Percentiles rank a stretch among this genome's conserved stretches.
Conservation (phyloP, 805 yeast species). For the Monosporozyma aquatica region DNA sequence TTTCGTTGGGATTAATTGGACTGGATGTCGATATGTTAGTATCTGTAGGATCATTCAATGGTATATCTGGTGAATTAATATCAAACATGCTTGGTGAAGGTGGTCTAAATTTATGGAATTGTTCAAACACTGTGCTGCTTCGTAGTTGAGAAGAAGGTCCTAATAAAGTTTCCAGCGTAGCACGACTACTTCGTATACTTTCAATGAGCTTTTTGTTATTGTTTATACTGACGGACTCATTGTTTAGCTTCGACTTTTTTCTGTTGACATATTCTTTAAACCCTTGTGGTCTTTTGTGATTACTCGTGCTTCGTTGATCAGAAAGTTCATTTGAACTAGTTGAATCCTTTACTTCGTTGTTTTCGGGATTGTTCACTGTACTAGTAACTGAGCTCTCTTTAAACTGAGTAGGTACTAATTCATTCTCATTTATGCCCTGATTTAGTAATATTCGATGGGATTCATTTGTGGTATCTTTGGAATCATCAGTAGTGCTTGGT, state of each 20-base stretch:
- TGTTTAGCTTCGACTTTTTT: neutral
- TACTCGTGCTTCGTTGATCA: neutral
- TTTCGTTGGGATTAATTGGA: no score
- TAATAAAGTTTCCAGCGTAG: conserved; percentile 1
- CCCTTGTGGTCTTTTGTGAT: neutral
- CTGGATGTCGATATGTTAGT: no score
- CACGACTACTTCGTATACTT: neutral
- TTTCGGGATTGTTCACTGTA: no score
- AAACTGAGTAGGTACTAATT: no score
- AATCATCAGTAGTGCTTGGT: no score
- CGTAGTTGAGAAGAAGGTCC: neutral
- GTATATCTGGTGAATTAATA: neutral
- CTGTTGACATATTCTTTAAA: neutral
- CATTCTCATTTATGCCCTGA: no score
- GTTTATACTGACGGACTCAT: neutral
- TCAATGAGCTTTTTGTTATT: neutral
- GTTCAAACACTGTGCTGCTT: neutral
- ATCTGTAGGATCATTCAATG: neutral
- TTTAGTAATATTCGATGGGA: no score
- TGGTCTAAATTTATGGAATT: neutral
- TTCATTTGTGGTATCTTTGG: no score
- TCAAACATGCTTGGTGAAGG: neutral
- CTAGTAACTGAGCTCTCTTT: no score
- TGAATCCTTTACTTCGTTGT: no score
- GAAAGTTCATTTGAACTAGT: no score